phyloP scores from a whole-genome alignment of 2,329 filamentous ascomycete genomes.

The Atkinsonella hypoxylon region DNA sequence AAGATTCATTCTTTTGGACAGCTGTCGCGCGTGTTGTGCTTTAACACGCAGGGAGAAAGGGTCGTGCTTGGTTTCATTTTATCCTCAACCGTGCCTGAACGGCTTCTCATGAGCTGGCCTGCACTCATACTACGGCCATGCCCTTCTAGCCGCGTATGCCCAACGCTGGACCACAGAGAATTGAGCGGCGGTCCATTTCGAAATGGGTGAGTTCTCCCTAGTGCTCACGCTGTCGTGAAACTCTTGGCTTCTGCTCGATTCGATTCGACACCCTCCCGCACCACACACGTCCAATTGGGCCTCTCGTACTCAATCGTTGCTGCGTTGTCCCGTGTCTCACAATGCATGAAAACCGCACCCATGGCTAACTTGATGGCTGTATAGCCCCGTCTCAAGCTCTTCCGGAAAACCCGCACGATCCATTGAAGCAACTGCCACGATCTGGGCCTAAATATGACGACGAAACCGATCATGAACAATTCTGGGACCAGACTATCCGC shows the following conservation, averaged over 20 bases:
- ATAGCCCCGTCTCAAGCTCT: constrained; percentile 48
- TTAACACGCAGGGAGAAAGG: neutral
- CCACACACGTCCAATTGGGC: neutral
- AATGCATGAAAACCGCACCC: neutral
- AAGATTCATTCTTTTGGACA: neutral
- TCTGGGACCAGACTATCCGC: constrained; percentile 41
- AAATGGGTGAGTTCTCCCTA: constrained; percentile 14
- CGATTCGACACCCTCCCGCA: neutral
- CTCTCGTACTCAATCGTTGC: neutral
- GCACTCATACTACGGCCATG: constrained; percentile 3
- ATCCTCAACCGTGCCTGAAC: neutral
- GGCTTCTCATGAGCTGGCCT: neutral
- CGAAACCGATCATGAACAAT: constrained; percentile 37
- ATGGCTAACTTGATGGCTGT: constrained; percentile 3
- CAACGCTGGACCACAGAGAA: constrained; percentile 10
- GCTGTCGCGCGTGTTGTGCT: neutral
- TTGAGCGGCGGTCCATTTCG: constrained; percentile 13
- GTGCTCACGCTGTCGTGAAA: constrained; percentile 3
- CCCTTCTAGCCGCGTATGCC: constrained; percentile 10
- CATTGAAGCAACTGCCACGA: constrained; percentile 39
- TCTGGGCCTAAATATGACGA: constrained; percentile 39
- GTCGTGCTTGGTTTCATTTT: neutral
- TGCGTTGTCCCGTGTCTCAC: constrained; percentile 1
- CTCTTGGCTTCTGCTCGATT: neutral
- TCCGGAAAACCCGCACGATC: constrained; percentile 42